A percentile compares a stretch with the other conserved stretches of the same genome.
Evolutionary conservation across 805 yeast genomes (phyloP).

Genomic region (Candida alai): DNA sequence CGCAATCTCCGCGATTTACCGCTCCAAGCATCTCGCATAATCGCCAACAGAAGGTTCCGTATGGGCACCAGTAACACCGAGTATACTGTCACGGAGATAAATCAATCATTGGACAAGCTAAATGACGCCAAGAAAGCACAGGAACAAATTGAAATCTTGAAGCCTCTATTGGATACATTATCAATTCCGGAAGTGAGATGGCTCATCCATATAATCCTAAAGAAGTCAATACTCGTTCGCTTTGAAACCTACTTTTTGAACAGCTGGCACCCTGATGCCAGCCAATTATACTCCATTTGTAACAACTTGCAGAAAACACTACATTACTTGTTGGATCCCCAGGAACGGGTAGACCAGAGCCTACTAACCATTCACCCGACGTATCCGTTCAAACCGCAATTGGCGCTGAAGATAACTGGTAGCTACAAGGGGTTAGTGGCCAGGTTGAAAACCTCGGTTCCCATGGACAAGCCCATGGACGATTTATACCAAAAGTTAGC

Average conservation of each 20-base stretch:
- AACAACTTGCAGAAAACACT: conserved; percentile 61
- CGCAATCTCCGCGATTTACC: conserved; percentile 39
- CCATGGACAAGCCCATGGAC: conserved; percentile 16
- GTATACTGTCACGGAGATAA: conserved; percentile 27
- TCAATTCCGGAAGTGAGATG: conserved; percentile 62
- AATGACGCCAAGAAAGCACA: conserved; percentile 20
- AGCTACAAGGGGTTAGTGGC: conserved; percentile 47
- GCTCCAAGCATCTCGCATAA: conserved; percentile 48
- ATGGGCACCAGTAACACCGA: conserved; percentile 6
- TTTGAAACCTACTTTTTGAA: conserved; percentile 56
- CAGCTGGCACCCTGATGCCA: conserved; percentile 79
- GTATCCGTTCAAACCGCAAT: conserved; percentile 71
- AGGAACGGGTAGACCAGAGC: conserved; percentile 34
- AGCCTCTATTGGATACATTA: conserved; percentile 50
- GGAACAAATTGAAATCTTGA: conserved; percentile 43
- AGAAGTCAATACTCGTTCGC: conserved; percentile 54
- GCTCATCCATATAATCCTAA: conserved; percentile 64
- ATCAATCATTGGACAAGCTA: conserved; percentile 26
- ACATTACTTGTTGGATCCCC: conserved; percentile 49
- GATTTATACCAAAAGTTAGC: conserved; percentile 13
- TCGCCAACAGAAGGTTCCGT: conserved; percentile 53
- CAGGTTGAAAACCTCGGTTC: conserved; percentile 34
- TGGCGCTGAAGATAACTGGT: conserved; percentile 52
- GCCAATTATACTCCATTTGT: conserved; percentile 58
- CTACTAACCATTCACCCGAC: conserved; percentile 42